Evolutionary conservation across 805 yeast species (phyloP), one percentile per base, ranked within the genome.

Genomic region (Hanseniaspora jakobsenii): DNA sequence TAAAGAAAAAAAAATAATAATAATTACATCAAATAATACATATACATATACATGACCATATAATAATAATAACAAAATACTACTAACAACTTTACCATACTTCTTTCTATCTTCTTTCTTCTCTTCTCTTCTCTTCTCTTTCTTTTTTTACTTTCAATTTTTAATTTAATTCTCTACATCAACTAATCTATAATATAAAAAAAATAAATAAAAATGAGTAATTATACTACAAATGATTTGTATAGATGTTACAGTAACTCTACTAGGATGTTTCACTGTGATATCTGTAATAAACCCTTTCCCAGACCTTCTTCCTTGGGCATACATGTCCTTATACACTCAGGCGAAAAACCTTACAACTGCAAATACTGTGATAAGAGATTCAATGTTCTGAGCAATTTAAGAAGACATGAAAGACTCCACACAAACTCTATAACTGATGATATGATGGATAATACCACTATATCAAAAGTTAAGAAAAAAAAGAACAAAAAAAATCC

Each of bases 331-430:
- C 67, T 94, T 50, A 69, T 83, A 26, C 95, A 84, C 55, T 83
- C 94, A 1, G 95, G 95, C 19, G 89, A 84, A 53, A 81, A 81
- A 56, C 96, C 96, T n/a, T 86, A 74, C 56, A 66, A 68, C 26
- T 86, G 96, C 63, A 57, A 55, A n/a, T 48, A 70, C 4, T 86
- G 96, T 60, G 71, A 73, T 14, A 73, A 83, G 49, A 68, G 74
- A 19, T 86, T 86, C 44, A 58, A 57, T 45, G 62, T 60, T 12
- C 53, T 53, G 24, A 57, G 61, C 3, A 58, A 58, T 48, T 54
- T 58, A 57, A 45, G 53, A 30, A 52, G 62, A 48, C 62, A 58
- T 39, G 51, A 50, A 41, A 58, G 55, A 42, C 44, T 53, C 17
- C 62, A 58, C 48, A 51, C 52, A 44, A 51, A 53, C n/a, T n/a